These are phyloP conservation scores for Exophiala oligosperma DNA, from an alignment of 2,329 filamentous ascomycete species.

Conservation along the genomic window DNA sequence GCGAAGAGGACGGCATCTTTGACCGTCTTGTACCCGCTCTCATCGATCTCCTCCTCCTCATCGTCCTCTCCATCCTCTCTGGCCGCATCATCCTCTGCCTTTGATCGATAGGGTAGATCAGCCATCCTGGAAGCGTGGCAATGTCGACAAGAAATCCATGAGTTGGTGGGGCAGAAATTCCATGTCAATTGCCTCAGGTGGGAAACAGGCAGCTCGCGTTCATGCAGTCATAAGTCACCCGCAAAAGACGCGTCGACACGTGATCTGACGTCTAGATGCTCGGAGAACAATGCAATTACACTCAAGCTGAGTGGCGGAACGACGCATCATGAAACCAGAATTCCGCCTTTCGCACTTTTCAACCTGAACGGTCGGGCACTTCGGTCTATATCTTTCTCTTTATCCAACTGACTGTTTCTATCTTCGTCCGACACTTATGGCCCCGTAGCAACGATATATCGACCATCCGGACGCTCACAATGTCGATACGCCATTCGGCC, in stretches of 20 bases:
- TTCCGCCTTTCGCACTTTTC: neutral
- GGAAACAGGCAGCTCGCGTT: neutral
- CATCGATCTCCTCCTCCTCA: slow-evolving; percentile 49
- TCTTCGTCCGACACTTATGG: slow-evolving; percentile 6
- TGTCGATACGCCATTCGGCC: slow-evolving; percentile 19
- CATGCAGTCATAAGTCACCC: neutral
- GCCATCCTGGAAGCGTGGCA: slow-evolving; percentile 19
- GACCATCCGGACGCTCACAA: neutral
- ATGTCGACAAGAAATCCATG: neutral
- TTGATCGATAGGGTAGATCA: slow-evolving; percentile 26
- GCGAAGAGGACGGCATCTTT: slow-evolving; percentile 99
- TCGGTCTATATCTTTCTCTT: too few species aligned
- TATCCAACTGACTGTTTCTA: too few species aligned
- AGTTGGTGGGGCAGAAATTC: neutral
- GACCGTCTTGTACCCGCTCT: slow-evolving; percentile 74
- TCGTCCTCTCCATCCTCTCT: slow-evolving; percentile 43
- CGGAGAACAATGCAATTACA: neutral
- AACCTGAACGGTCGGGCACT: neutral
- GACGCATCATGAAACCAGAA: neutral
- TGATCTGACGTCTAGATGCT: slow-evolving; percentile 11
- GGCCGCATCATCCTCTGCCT: slow-evolving; percentile 37
- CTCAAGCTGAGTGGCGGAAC: slow-evolving; percentile 1
- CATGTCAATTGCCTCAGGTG: neutral
- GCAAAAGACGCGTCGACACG: too few species aligned
- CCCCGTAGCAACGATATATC: slow-evolving; percentile 7